Conservation (phyloP, 2,329 filamentous ascomycete species). For the Fonsecaea pugnacius region DNA sequence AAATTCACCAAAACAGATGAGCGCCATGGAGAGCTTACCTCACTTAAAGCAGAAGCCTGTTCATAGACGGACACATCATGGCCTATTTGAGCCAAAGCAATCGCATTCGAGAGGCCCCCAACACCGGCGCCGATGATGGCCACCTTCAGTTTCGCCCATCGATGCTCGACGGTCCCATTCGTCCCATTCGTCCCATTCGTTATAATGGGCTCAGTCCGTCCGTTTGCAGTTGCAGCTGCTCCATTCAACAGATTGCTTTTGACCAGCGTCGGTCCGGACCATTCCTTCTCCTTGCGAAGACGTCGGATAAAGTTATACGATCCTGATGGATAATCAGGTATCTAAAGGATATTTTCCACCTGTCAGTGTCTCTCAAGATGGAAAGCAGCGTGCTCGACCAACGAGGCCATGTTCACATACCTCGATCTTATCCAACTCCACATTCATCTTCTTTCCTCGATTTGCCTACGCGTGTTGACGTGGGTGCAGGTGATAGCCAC, state of each 20-base stretch:
- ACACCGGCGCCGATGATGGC: slow-evolving; percentile 8
- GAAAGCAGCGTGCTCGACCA: not conserved
- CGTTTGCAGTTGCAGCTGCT: not conserved
- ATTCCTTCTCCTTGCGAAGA: not conserved
- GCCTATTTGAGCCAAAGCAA: not conserved
- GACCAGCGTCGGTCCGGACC: not conserved
- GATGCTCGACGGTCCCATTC: not conserved
- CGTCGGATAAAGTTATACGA: not conserved
- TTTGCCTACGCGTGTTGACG: not conserved
- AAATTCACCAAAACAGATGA: not conserved
- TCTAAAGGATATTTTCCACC: not conserved
- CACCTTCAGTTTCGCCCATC: not conserved
- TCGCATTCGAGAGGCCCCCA: slow-evolving; percentile 4
- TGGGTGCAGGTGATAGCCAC: not conserved
- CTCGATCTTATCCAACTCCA: not conserved
- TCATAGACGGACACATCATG: slow-evolving; percentile 8
- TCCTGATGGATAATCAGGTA: slow-evolving; percentile 4
- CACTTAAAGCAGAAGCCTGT: slow-evolving; percentile 5
- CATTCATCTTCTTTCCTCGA: not conserved
- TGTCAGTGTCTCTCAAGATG: not conserved
- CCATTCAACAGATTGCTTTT: not conserved
- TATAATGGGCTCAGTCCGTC: not conserved
- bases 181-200: not conserved
- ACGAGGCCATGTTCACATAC: not conserved
- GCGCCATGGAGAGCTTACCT: not conserved